phyloP scores from a whole-genome alignment of 1,139 yeast genomes.

The Suhomyces panamericanus region DNA sequence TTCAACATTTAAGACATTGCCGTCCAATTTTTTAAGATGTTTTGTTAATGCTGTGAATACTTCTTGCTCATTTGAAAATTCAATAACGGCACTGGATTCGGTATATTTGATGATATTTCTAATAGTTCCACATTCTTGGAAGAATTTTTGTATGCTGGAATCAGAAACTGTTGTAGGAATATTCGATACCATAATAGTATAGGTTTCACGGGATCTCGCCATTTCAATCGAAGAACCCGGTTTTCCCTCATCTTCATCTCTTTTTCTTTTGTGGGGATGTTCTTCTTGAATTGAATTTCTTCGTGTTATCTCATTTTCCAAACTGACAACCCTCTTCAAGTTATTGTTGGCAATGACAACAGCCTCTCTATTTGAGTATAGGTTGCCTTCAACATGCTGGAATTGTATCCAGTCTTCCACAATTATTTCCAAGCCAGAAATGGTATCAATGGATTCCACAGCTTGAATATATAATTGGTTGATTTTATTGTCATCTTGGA shows the following conservation, averaged over 20 bases:
- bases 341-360: slow-evolving; percentile 8
- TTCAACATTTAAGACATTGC: slow-evolving; percentile 45
- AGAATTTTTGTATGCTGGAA: slow-evolving; percentile 39
- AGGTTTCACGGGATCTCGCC: slow-evolving; percentile 57
- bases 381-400: slow-evolving; percentile 38
- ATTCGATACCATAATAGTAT: slow-evolving; percentile 48
- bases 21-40: slow-evolving; percentile 49
- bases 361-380: slow-evolving; percentile 10
- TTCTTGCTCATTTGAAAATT: slow-evolving; percentile 51
- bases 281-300: background rate
- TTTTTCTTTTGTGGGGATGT: background rate
- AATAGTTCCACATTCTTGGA: slow-evolving; percentile 60
- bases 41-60: slow-evolving; percentile 63
- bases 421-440: slow-evolving; percentile 56
- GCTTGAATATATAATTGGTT: slow-evolving; percentile 35
- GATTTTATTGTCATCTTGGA: slow-evolving; percentile 18
- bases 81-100: slow-evolving; percentile 46
- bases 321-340: slow-evolving; percentile 5
- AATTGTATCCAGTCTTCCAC: slow-evolving; percentile 47
- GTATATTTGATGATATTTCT: slow-evolving; percentile 34
- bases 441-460: slow-evolving; percentile 19
- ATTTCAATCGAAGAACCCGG: background rate
- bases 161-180: slow-evolving; percentile 35
- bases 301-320: background rate
- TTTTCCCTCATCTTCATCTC: background rate